These are phyloP conservation scores for Mentha longifolia DNA, from an alignment of 257 asterid species.

Conservation along the genomic window DNA sequence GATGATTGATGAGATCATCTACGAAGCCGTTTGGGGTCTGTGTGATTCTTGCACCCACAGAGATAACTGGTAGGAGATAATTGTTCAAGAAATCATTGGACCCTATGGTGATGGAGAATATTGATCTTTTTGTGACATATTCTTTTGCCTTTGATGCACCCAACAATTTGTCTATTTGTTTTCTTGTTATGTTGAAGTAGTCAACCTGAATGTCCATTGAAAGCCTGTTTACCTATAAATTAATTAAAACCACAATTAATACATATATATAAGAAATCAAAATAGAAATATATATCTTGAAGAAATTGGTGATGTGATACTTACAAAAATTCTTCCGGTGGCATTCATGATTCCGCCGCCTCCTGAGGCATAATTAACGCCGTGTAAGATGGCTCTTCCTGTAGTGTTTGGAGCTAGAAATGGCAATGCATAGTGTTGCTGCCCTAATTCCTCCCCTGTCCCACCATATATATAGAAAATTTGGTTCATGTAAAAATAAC, in stretches of 20 bases:
- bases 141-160: slow-evolving; percentile 78
- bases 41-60: slow-evolving; percentile 72
- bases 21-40: slow-evolving; percentile 72
- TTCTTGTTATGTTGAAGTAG: slow-evolving; percentile 69
- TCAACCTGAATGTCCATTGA: slow-evolving; percentile 85
- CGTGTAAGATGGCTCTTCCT: slow-evolving; percentile 65
- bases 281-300: too few relatives aligned
- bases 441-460: slow-evolving; percentile 70
- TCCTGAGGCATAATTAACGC: slow-evolving; percentile 95
- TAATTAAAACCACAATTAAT: not conserved
- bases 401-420: slow-evolving; percentile 92
- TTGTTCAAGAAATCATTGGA: slow-evolving; percentile 93
- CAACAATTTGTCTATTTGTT: slow-evolving; percentile 58
- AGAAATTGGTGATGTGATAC: slow-evolving; percentile 36
- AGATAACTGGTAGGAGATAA: slow-evolving; percentile 77
- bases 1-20: slow-evolving; percentile 65
- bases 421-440: slow-evolving; percentile 67
- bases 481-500: too few relatives aligned
- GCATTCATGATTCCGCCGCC: slow-evolving; percentile 97
- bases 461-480: not conserved
- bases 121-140: slow-evolving; percentile 54
- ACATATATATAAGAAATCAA: too few relatives aligned
- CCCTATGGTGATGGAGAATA: slow-evolving; percentile 82
- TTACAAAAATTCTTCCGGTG: slow-evolving; percentile 86
- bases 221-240: slow-evolving; percentile 75